Base-by-base conservation (phyloP, 306 rosid species). In the Styphnolobium japonicum region DNA sequence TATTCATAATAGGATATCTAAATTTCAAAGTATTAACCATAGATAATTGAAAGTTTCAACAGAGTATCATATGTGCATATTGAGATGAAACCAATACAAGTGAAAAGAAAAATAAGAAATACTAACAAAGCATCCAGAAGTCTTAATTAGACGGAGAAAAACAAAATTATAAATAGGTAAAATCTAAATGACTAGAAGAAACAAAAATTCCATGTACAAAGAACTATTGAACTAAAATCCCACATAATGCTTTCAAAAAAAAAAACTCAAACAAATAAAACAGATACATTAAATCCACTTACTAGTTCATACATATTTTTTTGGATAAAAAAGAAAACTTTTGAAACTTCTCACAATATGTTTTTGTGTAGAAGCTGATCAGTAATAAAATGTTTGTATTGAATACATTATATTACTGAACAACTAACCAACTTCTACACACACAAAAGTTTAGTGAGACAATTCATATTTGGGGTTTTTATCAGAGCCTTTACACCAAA, bases 71-170 rank as follows among this genome's bases (percentile, higher is more conserved):
- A 34, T 36, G 55, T 48, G 78, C 81, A 39, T 21, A 61, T 63
- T 18, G 25, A 76, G 37, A 70, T 61, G 66, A 62, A 51, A 62
- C 16, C 55, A 33, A 37, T n/a, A n/a, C 4, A 15, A 71, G 21
- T 4, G 61, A 42, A 51, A 51, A 61, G 78, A 21, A 77, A 49
- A 60, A 48, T 21, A 63, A 18, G 72, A 57, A 76, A 77, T 75
- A 36, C 3, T 68, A 33, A 33, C n/a, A 45, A 69, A 36, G 10
- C 42, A 53, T 69, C 52, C 19, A 39, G 4, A 71, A 60, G 48
- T 71, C 68, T 42, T 49, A 81, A 45, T 63, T 52, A 69, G 25
- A 76, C 18, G 23, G 53, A 57, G 22, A n/a, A n/a, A n/a, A n/a
- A n/a, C n/a, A n/a, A n/a, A n/a, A n/a, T n/a, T n/a, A n/a, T n/a